phyloP scores from a whole-genome alignment of 768 basidiomycete species.

The Filobasidium wieringae region DNA sequence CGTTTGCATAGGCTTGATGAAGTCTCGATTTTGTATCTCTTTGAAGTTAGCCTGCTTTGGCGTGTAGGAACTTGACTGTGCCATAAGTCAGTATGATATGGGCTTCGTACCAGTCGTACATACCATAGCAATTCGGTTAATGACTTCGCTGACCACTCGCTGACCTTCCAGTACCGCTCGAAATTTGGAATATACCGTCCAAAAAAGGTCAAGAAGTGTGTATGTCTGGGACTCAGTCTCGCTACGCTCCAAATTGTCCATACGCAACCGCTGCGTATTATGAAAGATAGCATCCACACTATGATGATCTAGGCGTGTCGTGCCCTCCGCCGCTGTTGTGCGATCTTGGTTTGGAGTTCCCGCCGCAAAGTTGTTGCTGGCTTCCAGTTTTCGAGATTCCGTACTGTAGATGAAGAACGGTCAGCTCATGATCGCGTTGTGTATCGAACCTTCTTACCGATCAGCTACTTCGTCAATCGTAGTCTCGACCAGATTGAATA shows the following conservation, averaged over 20 bases:
- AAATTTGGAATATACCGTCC: conserved; percentile 92
- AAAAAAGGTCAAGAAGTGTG: conserved; percentile 79
- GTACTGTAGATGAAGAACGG: not conserved
- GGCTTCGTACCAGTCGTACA: not conserved
- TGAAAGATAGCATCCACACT: too few relatives aligned
- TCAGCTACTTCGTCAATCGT: conserved; percentile 89
- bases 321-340: too few relatives aligned
- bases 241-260: conserved; percentile 4
- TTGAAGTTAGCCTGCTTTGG: not conserved
- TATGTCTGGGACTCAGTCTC: conserved; percentile 50
- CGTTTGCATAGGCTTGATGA: conserved; percentile 76
- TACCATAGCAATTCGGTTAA: conserved; percentile 56
- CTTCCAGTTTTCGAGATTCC: conserved; percentile 9
- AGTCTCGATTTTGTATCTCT: conserved; percentile 63
- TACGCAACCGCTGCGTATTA: conserved; percentile 4
- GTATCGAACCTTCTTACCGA: conserved; percentile 44
- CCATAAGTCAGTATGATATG: not conserved
- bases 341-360: conserved; percentile 7
- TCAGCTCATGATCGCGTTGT: not conserved
- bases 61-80: conserved; percentile 1
- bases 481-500: conserved; percentile 69
- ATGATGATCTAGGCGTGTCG: too few relatives aligned
- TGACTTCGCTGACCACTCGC: conserved; percentile 77
- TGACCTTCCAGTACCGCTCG: conserved; percentile 87
- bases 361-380: not conserved